Percentiles rank a stretch among this genome's conserved stretches.
Evolutionary conservation across 2,329 filamentous ascomycete species (phyloP).

Genomic region (Arthrobotrys megalospora): DNA sequence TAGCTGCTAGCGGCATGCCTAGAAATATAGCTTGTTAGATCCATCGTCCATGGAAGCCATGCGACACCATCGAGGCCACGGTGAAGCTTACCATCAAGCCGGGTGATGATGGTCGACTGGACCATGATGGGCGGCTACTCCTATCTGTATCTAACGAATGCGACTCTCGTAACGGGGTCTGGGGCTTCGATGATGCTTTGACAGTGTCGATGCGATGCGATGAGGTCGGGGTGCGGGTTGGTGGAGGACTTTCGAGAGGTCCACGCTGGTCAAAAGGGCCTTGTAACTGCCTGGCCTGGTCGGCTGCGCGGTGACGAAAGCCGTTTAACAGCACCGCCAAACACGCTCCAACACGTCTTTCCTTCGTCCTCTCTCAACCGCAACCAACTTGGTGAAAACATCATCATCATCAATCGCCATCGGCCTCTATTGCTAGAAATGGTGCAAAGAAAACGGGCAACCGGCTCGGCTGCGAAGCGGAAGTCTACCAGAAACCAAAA

Average conservation of each 20-base stretch:
- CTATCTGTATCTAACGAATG: neutral
- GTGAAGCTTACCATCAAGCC: constrained; percentile 81
- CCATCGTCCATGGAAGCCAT: constrained; percentile 47
- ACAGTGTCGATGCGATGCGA: constrained; percentile 40
- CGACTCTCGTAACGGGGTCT: neutral
- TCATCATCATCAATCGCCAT: constrained; percentile 7
- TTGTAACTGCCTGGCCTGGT: constrained; percentile 6
- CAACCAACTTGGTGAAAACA: constrained; percentile 10
- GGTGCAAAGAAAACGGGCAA: constrained; percentile 45
- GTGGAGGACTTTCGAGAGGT: constrained; percentile 31
- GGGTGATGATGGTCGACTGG: constrained; percentile 91
- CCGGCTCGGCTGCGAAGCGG: constrained; percentile 36
- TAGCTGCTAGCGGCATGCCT: constrained; percentile 96
- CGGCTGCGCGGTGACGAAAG: constrained; percentile 58
- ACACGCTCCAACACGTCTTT: constrained; percentile 46
- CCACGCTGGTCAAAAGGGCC: constrained; percentile 59
- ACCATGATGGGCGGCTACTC: constrained; percentile 74
- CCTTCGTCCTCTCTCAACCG: neutral
- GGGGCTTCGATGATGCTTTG: neutral
- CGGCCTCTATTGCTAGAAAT: constrained; percentile 1
- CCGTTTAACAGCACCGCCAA: constrained; percentile 1
- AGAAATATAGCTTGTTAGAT: constrained; percentile 62
- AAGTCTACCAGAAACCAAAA: constrained; percentile 35
- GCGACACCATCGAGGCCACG: constrained; percentile 53
- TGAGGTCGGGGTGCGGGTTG: constrained; percentile 20